Base-by-base conservation (phyloP, 108 stramenopile species). In the Discostella pseudostelligera region DNA sequence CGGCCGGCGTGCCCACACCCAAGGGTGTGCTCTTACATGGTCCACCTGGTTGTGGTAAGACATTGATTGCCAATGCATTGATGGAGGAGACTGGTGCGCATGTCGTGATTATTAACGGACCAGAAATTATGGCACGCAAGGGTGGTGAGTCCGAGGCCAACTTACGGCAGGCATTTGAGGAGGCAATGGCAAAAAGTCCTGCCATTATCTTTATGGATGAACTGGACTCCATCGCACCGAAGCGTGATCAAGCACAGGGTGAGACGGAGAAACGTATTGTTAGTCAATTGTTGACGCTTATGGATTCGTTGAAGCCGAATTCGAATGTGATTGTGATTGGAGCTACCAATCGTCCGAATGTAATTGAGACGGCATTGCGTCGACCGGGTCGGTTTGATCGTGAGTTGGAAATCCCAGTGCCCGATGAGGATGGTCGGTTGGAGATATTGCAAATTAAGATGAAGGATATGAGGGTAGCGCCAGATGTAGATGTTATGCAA, bases 171-270 rank as follows among this genome's bases (percentile, higher is more conserved):
- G 91, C 91, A 43, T 95, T 95, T 62, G 90, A 92, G 80, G 90
- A 91, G 69, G 96, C 97, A 9, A 90, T 95, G 69, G 86, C 88
- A 72, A 81, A 96, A 69, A 85, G 86, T 45, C 96, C 96, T 10
- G 83, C 96, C 22, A 97, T 98, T 58, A 89, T 99, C 55, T 99
- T 99, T 62, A 97, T 99, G 76, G 99, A 99, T 69, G 99, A 99
- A 65, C 76, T 99, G 43, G 99, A 99, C 76, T 97, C 96, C 5
- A 97, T 99, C 69, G 99, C 99, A 29, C 97, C 96, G 50, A 89
- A 92, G 47, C 87, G 97, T 60, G 99, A 98, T 59, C 85, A 96
- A 73, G 96, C 94, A 0, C 92, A 96, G 65, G 86, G 97, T 49
- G 94, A 90, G 71, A 90, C 86, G 4, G 94, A 95, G 63, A 96